phyloP scores from a whole-genome alignment of 768 basidiomycete genomes.

The Podaxis sp. region DNA sequence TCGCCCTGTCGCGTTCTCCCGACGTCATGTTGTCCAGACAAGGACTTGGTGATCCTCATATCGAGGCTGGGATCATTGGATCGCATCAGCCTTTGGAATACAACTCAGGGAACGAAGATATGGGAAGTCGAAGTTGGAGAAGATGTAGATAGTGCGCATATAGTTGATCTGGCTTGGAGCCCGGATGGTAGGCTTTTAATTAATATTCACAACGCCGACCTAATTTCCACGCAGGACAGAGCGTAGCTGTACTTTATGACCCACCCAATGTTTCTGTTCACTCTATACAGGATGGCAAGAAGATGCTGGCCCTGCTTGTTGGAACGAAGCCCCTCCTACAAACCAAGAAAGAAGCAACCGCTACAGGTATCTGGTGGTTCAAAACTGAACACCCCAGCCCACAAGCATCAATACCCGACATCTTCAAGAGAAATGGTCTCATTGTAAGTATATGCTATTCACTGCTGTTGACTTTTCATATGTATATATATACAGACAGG shows the following conservation, averaged over 20 bases:
- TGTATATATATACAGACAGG: constrained; percentile 56
- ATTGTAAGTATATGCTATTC: constrained; percentile 41
- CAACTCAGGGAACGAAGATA: constrained; percentile 67
- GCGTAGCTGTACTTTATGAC: constrained; percentile 66
- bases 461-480: background rate
- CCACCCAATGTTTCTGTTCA: constrained; percentile 67
- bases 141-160: constrained; percentile 40
- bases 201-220: background rate
- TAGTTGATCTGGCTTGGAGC: constrained; percentile 71
- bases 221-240: constrained; percentile 43
- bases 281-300: constrained; percentile 73
- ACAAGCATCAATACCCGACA: constrained; percentile 58
- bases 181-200: constrained; percentile 57
- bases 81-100: constrained; percentile 73
- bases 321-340: constrained; percentile 21
- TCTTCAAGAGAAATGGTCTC: constrained; percentile 62
- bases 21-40: constrained; percentile 80
- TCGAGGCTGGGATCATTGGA: constrained; percentile 66
- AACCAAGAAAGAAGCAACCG: constrained; percentile 12
- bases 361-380: constrained; percentile 71
- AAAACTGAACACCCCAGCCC: constrained; percentile 29
- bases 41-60: constrained; percentile 69
- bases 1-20: constrained; percentile 52
- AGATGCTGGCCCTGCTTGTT: constrained; percentile 41
- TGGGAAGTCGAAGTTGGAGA: constrained; percentile 75